Evolutionary conservation across 2,329 filamentous ascomycete species (phyloP).

Genomic region (Mariannaea elegans): DNA sequence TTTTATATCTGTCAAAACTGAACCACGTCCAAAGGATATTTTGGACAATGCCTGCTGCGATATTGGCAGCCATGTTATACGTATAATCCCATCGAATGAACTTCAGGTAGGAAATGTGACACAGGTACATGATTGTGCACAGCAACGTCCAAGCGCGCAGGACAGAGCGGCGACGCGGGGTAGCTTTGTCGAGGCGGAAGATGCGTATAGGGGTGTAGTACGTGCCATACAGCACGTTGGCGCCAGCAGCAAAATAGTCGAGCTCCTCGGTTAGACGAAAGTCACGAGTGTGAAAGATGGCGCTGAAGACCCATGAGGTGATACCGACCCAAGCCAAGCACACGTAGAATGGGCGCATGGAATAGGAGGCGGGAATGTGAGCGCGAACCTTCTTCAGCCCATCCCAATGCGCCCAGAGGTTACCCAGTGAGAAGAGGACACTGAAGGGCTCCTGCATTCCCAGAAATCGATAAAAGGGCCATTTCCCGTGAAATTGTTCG

Average conservation of each 20-base stretch:
- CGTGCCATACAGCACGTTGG: slow-evolving; percentile 87
- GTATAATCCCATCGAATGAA: slow-evolving; percentile 92
- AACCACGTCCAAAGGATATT: slow-evolving; percentile 90
- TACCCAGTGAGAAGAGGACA: slow-evolving; percentile 91
- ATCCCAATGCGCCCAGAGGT: slow-evolving; percentile 84
- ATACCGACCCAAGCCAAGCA: slow-evolving; percentile 83
- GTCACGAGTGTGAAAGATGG: slow-evolving; percentile 92
- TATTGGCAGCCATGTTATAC: slow-evolving; percentile 98
- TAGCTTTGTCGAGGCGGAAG: slow-evolving; percentile 77
- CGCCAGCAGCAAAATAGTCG: slow-evolving; percentile 95
- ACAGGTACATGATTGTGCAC: slow-evolving; percentile 75
- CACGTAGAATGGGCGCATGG: slow-evolving; percentile 82
- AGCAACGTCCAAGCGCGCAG: slow-evolving; percentile 79
- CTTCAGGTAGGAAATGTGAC: slow-evolving; percentile 85
- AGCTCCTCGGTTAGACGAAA: slow-evolving; percentile 87
- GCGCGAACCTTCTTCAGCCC: slow-evolving; percentile 78
- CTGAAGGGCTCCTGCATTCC: slow-evolving; percentile 96
- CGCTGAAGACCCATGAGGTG: slow-evolving; percentile 85
- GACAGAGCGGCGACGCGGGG: slow-evolving; percentile 55
- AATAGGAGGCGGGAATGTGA: slow-evolving; percentile 75
- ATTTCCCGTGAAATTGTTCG: slow-evolving; percentile 98
- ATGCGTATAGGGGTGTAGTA: slow-evolving; percentile 86
- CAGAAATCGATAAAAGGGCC: slow-evolving; percentile 90
- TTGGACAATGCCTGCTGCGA: slow-evolving; percentile 79
- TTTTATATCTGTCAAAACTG: slow-evolving; percentile 76